phyloP scores from a whole-genome alignment of 2,329 filamentous ascomycete genomes.

The Sporothrix brunneoviolacea region DNA sequence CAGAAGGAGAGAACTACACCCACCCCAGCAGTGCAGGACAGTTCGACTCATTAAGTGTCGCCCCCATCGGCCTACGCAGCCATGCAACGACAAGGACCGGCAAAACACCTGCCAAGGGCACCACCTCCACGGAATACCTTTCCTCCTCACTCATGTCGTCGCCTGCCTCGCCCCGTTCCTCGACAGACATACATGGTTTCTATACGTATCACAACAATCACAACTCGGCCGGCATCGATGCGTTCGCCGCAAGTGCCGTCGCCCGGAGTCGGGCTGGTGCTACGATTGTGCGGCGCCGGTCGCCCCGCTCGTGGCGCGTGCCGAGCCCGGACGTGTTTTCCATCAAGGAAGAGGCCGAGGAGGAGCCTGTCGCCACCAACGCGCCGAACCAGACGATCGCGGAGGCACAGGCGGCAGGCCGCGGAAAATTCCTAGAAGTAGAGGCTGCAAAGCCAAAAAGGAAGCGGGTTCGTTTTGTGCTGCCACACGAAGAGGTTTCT shows the following conservation, averaged over 20 bases:
- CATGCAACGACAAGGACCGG: background rate
- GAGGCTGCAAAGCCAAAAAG: conserved; percentile 45
- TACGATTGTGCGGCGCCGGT: conserved; percentile 25
- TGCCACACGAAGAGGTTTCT: conserved; percentile 11
- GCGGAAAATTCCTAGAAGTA: conserved; percentile 23
- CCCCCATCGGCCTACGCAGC: conserved; percentile 29
- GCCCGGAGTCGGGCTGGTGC: no score
- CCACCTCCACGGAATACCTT: background rate
- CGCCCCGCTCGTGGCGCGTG: conserved; percentile 47
- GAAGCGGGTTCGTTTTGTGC: conserved; percentile 28
- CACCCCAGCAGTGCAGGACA: conserved; percentile 33
- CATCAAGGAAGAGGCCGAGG: conserved; percentile 53
- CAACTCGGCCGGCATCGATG: background rate
- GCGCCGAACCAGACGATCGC: no score
- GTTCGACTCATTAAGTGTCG: conserved; percentile 35
- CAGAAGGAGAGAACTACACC: conserved; percentile 42
- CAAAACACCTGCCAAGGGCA: no score
- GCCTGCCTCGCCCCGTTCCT: background rate
- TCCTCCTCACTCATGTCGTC: background rate
- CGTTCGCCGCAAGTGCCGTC: no score
- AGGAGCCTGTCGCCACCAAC: conserved; percentile 30
- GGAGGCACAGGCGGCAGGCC: background rate
- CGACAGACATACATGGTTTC: no score
- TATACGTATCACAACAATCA: no score
- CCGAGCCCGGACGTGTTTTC: conserved; percentile 55